Conservation (phyloP, 129 eudicot species). For the Erigeron canadensis region DNA sequence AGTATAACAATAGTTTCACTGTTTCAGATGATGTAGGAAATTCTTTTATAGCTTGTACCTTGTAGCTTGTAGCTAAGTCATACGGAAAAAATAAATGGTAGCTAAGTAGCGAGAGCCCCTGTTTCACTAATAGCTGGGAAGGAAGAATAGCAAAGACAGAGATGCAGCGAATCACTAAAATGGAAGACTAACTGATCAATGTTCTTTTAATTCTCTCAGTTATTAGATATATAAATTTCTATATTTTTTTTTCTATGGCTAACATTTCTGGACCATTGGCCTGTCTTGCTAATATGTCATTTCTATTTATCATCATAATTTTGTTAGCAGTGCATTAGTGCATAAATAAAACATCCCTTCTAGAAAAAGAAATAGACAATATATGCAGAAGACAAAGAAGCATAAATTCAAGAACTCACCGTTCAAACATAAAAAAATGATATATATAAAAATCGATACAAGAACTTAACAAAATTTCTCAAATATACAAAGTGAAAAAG, state of each 20-base stretch:
- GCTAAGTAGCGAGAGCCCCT: background rate
- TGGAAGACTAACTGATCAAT: no score
- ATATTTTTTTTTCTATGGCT: no score
- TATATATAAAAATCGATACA: no score
- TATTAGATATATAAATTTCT: no score
- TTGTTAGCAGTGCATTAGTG: background rate
- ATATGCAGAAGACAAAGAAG: background rate
- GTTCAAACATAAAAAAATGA: no score
- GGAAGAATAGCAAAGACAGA: no score
- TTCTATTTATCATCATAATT: background rate
- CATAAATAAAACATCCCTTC: background rate
- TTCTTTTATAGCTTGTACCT: background rate
- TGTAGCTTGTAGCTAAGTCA: background rate
- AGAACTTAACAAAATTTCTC: background rate
- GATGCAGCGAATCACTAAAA: no score
- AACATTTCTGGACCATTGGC: no score
- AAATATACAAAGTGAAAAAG: slow-evolving; percentile 17
- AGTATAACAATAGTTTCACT: background rate
- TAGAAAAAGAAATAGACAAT: background rate
- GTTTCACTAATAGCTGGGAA: no score
- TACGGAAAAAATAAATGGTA: background rate
- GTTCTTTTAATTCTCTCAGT: no score
- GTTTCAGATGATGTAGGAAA: background rate
- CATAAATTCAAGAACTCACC: background rate
- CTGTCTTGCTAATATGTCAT: no score